Percentiles rank a stretch among this genome's conserved stretches.
phyloP scores from a whole-genome alignment of 2,329 filamentous ascomycete genomes.

The Botryosphaeria dothidea region DNA sequence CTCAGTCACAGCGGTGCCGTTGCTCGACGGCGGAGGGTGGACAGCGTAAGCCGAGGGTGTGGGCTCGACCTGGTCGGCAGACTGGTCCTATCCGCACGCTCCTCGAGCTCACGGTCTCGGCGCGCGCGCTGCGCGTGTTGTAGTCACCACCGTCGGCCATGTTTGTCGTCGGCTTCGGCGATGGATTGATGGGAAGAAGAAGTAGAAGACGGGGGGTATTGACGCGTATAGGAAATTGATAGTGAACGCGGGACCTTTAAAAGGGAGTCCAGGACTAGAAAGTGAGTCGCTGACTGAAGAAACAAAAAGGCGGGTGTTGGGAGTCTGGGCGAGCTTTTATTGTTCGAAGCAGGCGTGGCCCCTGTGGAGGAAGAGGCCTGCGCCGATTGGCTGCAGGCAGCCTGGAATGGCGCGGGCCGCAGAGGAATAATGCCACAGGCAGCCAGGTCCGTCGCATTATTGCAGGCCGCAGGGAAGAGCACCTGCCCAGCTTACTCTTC shows the following conservation, averaged over 20 bases:
- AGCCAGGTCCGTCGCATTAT: not conserved
- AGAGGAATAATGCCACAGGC: not conserved
- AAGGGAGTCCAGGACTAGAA: constrained; percentile 11
- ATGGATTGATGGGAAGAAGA: not conserved
- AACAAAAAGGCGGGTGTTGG: not conserved
- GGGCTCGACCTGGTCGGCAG: not conserved
- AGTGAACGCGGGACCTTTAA: constrained; percentile 12
- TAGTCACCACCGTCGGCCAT: constrained; percentile 8
- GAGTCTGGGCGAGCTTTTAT: not conserved
- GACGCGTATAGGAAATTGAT: constrained; percentile 1
- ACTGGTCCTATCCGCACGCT: not conserved
- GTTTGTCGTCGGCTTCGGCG: not conserved
- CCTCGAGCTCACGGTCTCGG: constrained; percentile 5
- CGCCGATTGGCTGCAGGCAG: not conserved
- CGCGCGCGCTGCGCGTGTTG: not conserved
- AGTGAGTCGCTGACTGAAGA: constrained; percentile 10
- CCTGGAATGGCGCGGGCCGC: not conserved
- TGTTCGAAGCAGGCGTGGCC: not conserved
- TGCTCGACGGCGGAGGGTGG: constrained; percentile 7
- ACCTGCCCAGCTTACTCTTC: not conserved
- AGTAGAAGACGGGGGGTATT: not conserved
- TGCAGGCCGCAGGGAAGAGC: not conserved
- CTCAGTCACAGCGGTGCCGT: constrained; percentile 9
- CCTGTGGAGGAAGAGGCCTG: not conserved
- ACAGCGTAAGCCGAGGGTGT: not conserved